phyloP scores from a whole-genome alignment of 176 grass and related monocot genomes.

The Avena atlantica region DNA sequence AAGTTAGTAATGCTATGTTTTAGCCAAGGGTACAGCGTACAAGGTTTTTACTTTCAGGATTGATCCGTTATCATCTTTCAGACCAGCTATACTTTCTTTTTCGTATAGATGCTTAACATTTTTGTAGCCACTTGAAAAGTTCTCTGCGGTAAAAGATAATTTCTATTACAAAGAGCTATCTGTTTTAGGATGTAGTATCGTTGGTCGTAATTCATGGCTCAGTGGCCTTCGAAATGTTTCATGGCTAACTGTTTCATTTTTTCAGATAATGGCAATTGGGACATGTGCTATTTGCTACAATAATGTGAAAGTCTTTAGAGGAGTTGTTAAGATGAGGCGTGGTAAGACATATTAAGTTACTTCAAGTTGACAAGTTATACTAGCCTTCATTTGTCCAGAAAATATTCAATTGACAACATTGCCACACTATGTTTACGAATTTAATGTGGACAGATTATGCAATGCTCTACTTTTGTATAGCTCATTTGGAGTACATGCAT shows the following conservation, averaged over 20 bases:
- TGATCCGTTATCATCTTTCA: slow-evolving; percentile 8
- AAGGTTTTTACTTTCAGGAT: background rate
- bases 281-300: slow-evolving; percentile 93
- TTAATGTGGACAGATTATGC: slow-evolving; percentile 4
- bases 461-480: background rate
- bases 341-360: slow-evolving; percentile 68
- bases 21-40: background rate
- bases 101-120: background rate
- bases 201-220: slow-evolving; percentile 4
- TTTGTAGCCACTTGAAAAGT: background rate
- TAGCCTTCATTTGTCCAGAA: background rate
- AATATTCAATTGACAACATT: background rate
- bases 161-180: background rate
- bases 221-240: slow-evolving; percentile 12
- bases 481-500: slow-evolving; percentile 1
- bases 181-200: background rate
- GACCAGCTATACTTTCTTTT: background rate
- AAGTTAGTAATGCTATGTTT: background rate
- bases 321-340: slow-evolving; percentile 95
- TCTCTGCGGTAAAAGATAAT: background rate
- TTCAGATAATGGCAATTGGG: slow-evolving; percentile 97
- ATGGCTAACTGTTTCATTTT: slow-evolving; percentile 23
- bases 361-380: background rate
- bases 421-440: background rate
- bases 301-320: slow-evolving; percentile 88